phyloP scores from a whole-genome alignment of 169 alveolate species.

The Ichthyophthirius multifiliis region DNA sequence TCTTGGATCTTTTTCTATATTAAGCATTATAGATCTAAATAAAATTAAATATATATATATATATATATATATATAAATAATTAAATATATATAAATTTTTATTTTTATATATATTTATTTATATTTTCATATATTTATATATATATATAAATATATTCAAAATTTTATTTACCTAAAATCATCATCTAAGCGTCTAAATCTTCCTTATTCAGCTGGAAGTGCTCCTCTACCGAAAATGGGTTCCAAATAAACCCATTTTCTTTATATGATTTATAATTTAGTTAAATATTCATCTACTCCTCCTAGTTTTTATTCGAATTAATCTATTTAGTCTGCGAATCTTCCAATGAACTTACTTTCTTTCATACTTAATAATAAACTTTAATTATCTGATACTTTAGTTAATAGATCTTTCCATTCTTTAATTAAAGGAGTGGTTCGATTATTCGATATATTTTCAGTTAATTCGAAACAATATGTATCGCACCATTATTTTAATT shows the following conservation, averaged over 20 bases:
- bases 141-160: not conserved
- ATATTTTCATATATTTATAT: not conserved
- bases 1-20: conserved; percentile 78
- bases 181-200: conserved; percentile 90
- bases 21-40: conserved; percentile 75
- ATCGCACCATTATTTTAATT: conserved; percentile 91
- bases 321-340: conserved; percentile 87
- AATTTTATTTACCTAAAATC: conserved; percentile 38
- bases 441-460: conserved; percentile 77
- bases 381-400: conserved; percentile 88
- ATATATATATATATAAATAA: too few species aligned
- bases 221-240: conserved; percentile 94
- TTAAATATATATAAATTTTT: not conserved
- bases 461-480: conserved; percentile 85
- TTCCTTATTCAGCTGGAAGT: conserved; percentile 89
- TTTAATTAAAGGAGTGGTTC: conserved; percentile 88
- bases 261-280: conserved; percentile 83
- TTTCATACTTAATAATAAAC: conserved; percentile 82
- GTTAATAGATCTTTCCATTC: conserved; percentile 94
- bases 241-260: conserved; percentile 93
- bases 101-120: not conserved
- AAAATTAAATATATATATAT: not conserved
- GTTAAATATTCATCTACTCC: conserved; percentile 84
- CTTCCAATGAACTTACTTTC: conserved; percentile 80
- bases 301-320: conserved; percentile 85